Base-by-base conservation (phyloP, 257 asterid species). In the Primulina eburnea region DNA sequence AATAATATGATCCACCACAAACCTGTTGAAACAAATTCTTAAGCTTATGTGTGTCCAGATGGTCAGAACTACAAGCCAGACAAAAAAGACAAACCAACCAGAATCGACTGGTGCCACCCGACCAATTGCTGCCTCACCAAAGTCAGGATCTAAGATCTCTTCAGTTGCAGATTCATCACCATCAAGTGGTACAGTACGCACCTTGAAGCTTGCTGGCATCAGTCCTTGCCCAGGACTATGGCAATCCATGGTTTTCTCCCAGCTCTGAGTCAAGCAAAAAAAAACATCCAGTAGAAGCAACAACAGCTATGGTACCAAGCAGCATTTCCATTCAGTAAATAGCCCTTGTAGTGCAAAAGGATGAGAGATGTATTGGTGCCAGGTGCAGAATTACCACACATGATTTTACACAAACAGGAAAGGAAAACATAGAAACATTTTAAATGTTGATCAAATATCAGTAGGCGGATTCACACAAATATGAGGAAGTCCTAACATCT, bases 201-300 rank as follows among this genome's bases (percentile, higher is more conserved):
- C 96, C 80, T 92, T 92, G 81, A 92, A 92, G 79, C 98, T 92
- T 20, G 98, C 95, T 55, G 96, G 98, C 95, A 89, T 92, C 67
- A 92, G 73, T 70, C 98, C 98, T 82, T 86, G 96, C 74, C 98
- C 95, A 70, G 98, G 98, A 79, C 96, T 92, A 74, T 92, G 83
- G 77, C 98, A 89, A 76, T 89, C 95, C 87, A 92, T 89, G 34
- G 98, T 92, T 92, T 87, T 85, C 88, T 85, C 96, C 97, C 97
- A 90, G 75, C 98, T 92, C 95, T 84, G 75, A 12, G 33, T 67
- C 70, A 38, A 72, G 77, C 14, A 62, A 59, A 69, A 20, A 26
- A 77, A 69, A 71, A 63, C 20, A 53, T 53, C 69, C 55, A 71
- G 59, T 35, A 64, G 24, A 56, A 29, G 58, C 50, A 56, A 37